Evolutionary conservation across 1,139 yeast genomes (phyloP).

Genomic region (Diutina catenulata): DNA sequence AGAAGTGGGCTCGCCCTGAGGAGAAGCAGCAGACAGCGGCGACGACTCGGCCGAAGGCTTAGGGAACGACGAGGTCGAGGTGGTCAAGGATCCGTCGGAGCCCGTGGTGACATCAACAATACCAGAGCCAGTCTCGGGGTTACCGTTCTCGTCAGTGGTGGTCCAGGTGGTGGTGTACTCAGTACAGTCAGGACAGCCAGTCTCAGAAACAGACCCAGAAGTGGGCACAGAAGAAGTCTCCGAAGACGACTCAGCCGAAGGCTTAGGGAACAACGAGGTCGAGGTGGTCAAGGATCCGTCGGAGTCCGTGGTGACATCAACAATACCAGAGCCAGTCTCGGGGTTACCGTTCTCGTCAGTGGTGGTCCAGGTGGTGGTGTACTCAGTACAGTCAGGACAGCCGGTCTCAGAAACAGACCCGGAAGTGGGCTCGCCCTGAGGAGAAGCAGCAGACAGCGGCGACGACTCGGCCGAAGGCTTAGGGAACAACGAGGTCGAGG

Average conservation of each 20-base stretch:
- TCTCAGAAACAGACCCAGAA: not conserved
- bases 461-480: not conserved
- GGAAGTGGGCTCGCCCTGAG: not conserved
- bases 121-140: not conserved
- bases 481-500: not conserved
- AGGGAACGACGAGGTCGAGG: not conserved
- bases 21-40: not conserved
- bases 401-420: not conserved
- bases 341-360: not conserved
- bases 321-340: not conserved
- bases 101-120: not conserved
- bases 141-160: not conserved
- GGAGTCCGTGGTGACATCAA: not conserved
- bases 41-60: no score
- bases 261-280: not conserved
- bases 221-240: not conserved
- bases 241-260: not conserved
- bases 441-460: not conserved
- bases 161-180: constrained; percentile 1
- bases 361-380: not conserved
- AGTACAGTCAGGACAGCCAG: not conserved
- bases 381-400: not conserved
- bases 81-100: not conserved
- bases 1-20: not conserved
- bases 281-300: not conserved